Evolutionary conservation across 2,329 filamentous ascomycete genomes (phyloP), one percentile per base, ranked within the genome.

Genomic region (Neurospora crassa): DNA sequence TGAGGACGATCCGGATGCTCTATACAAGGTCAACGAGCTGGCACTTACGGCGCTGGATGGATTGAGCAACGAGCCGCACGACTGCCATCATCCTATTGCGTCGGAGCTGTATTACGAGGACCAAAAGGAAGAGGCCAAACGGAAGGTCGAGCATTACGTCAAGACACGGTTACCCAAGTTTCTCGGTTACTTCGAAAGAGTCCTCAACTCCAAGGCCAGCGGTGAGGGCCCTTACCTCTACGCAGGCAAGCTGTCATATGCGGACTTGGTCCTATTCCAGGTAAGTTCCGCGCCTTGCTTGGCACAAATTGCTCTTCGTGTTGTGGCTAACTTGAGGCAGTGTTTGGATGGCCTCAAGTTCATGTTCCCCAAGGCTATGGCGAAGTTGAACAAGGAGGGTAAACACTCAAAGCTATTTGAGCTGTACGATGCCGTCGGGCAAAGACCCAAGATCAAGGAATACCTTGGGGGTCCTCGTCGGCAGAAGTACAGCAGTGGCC

Each of bases 261-360:
- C 91, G 16, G 92, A 95, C 78, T 82, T 91, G 68, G 90, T 91
- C 2, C 78, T 94, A 0, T 94, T 91, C 83, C 91, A 93, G 80
- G 89, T 90, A 73, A 72, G 82, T 74, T 18, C 12, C 11, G 5
- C 5, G 18, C 4, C 29, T 45, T 53, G 1, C 29, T n/a, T 20
- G n/a, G 12, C 16, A 42, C 34, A n/a, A 24, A 18, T 14, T 42
- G 18, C 0, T 5, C 11, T 67, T 24, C 45, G 69, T 53, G 45
- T 70, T 68, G 72, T 74, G 68, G 47, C 24, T 68, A 40, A 73
- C 40, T 12, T 24, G n/a, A 24, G 16, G 10, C 20, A 87, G 84
- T 82, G 83, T 73, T 34, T 90, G 41, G 84, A 90, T 75, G 89
- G 89, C 2, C 80, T 88, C 47, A 82, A 84, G 68, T 91, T 86